Base-by-base conservation (phyloP, 2,329 filamentous ascomycete species). In the Penicillium hordei region DNA sequence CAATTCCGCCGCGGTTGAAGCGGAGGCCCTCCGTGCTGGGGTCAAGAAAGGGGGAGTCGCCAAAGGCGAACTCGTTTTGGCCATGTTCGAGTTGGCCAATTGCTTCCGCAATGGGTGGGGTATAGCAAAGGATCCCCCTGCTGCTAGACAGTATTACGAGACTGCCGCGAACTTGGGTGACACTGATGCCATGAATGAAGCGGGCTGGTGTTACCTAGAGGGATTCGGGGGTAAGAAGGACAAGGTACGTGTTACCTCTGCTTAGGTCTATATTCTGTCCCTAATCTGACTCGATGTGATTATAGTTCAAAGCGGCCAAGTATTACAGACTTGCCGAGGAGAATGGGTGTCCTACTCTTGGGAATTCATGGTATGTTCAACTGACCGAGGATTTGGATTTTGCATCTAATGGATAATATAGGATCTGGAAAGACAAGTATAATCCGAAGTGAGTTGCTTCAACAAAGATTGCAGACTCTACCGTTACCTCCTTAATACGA, bases 341-440 rank as follows among this genome's bases (percentile, higher is more conserved):
- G 70, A 90, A 88, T 72, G 93, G 93, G 50, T 89, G 88, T 76
- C 97, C 96, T 81, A 92, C 87, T 55, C 81, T 97, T 63, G 94
- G 94, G 61, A 97, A 97, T 79, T 89, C 90, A 68, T 99, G 94
- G 93, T 97, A 87, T 76, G 90, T 84, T 40, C 31, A 52, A 52
- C 13, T 12, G 8, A 48, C 17, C 53, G 48, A 55, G 56, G 25
- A 63, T 52, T 36, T 52, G 60, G 43, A 52, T 48, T 64, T 59
- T 57, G 59, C 48, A 58, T 38, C 57, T 60, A 52, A 69, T 31
- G 29, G 29, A n/a, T 46, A 48, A 50, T 42, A 49, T 55, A 96
- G 91, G 93, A 97, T 97, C 72, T 97, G 93, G 91, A 97, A 97
- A 75, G 92, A 96, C 62, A 97, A 97, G 78, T 97, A 97, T 78